Base-by-base conservation (phyloP, 345 rosid species). In the Lepidium aucheri region DNA sequence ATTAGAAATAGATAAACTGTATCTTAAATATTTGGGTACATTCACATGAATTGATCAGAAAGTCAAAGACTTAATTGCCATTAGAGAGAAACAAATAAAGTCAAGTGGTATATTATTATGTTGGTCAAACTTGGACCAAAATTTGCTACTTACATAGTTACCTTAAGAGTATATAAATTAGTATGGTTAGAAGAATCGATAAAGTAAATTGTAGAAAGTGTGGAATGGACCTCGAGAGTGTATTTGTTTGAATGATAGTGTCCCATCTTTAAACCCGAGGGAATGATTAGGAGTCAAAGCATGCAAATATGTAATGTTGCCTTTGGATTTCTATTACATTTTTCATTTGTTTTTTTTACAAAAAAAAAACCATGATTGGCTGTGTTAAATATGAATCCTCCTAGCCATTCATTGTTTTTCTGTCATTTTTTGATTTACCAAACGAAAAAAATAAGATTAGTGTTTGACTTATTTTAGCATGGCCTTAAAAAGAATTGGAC, bases 221-320 rank as follows among this genome's bases (percentile, higher is more conserved):
- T 53, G 62, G 30, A 52, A 60, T 42, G 67, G 68, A 53, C 33
- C 75, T 63, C 59, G 70, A 56, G 75, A 63, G 65, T 71, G 75
- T 63, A 63, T 46, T 28, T 71, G 65, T 50, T 47, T 9, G 53
- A 71, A 71, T 71, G 59, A 71, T 63, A 55, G 4, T 71, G 70
- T 71, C 70, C 59, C 18, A 38, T 18, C 70, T 63, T 71, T 55
- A 18, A 47, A 54, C 46, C 30, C 36, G 69, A 63, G 51, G 45
- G 38, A 71, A 55, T 71, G 70, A 71, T 70, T 71, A 56, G 64
- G 30, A 43, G 26, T 58, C 69, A 46, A 63, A 71, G 75, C 75
- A 71, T 71, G 75, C 69, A 71, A 45, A 46, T 44, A 71, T 60
- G 44, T 50, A 68, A 20, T 47, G 42, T 71, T 30, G 41, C 51